phyloP scores from a whole-genome alignment of 2,329 filamentous ascomycete species.

The Alternaria gaisen region DNA sequence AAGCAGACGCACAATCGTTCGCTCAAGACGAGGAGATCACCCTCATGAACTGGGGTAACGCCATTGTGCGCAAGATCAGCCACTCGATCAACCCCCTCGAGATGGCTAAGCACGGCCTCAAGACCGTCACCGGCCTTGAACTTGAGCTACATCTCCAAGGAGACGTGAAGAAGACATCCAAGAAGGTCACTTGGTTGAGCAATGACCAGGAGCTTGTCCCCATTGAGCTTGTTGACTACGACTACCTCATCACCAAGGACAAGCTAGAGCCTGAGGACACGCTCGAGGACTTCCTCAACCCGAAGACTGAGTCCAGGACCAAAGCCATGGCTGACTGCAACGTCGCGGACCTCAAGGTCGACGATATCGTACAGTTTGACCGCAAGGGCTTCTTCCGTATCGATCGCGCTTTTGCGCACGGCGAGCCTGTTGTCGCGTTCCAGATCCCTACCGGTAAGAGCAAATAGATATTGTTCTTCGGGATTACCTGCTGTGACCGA shows the following conservation, averaged over 20 bases:
- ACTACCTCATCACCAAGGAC: conserved; percentile 95
- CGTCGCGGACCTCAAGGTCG: conserved; percentile 78
- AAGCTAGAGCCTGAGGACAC: conserved; percentile 86
- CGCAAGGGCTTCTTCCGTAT: conserved; percentile 91
- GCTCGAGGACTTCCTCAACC: conserved; percentile 83
- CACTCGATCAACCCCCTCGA: conserved; percentile 60
- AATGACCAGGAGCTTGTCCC: conserved; percentile 79
- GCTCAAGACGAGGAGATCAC: conserved; percentile 90
- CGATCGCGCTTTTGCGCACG: conserved; percentile 70
- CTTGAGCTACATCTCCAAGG: conserved; percentile 90
- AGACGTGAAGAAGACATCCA: conserved; percentile 93
- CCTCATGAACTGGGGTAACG: conserved; percentile 96
- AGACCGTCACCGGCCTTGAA: conserved; percentile 72
- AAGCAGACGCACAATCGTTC: conserved; percentile 84
- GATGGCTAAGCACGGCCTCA: conserved; percentile 54
- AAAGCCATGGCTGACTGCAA: conserved; percentile 83
- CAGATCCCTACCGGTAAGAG: conserved; percentile 74
- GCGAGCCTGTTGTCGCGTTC: conserved; percentile 70
- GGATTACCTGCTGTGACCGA: not conserved
- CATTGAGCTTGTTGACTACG: conserved; percentile 91
- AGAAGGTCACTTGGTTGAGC: conserved; percentile 96
- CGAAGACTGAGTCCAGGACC: conserved; percentile 76
- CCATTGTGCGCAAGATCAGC: conserved; percentile 73
- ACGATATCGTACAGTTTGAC: conserved; percentile 95
- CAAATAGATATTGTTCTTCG: conserved; percentile 27